Evolutionary conservation across 2,329 filamentous ascomycete genomes (phyloP), one percentile per base, ranked within the genome.

Genomic region (Paraphoma chrysanthemicola): DNA sequence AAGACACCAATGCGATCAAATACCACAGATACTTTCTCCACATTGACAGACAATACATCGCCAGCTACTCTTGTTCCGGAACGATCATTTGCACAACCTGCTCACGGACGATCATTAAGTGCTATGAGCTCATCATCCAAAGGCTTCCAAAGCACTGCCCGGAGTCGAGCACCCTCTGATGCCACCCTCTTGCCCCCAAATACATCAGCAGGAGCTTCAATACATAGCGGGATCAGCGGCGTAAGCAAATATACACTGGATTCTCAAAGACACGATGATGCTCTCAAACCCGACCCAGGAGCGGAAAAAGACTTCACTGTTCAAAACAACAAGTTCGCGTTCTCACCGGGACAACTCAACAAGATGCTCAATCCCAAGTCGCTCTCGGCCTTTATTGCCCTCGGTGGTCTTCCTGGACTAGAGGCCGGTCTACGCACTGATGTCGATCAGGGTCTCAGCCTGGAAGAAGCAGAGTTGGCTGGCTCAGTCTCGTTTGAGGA

Each of bases 271-370:
- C 52, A 63, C 12, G 61, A 63, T 41, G 70, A 75, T 47, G 68
- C 70, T 11, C 57, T 73, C 18, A 54, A 51, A 29, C 60, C 70
- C 4, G 70, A 72, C 33, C 66, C 66, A 5, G 69, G 68, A 9
- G 57, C 62, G 1, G 70, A 73, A 52, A 57, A 72, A 82, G 90
- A 93, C 60, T 96, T 96, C 66, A 66, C 85, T 44, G 83, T 94
- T 10, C 83, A 88, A 7, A 67, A 79, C 67, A 84, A 82, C 64
- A 79, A 76, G 6, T 86, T 86, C 57, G 84, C 82, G 11, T 86
- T 86, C 56, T 80, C 81, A 0, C 82, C 84, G 1, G 78, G 79
- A 4, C 83, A 86, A 54, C 73, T 86, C 3, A 82, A 83, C 68
- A 84, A 82, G 54, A 78, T 86, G 30, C 67, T 85, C 29, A 82